Conservation (phyloP, 768 basidiomycete species). For the Leucosporidium creatinivorum region DNA sequence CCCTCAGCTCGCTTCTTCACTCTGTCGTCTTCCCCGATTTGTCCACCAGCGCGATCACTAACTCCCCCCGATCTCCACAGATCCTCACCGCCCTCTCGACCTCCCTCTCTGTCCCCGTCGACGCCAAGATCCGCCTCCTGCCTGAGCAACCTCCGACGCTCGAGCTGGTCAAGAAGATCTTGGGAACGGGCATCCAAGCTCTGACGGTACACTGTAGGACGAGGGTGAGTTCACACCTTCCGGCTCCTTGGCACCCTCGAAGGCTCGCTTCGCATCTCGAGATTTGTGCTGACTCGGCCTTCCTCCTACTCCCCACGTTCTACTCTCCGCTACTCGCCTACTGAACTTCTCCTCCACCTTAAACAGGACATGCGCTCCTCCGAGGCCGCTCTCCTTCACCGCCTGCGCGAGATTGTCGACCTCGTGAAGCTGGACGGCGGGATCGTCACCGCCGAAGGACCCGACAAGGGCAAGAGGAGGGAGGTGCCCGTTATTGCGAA, state of each 20-base stretch:
- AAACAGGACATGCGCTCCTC: slow-evolving; percentile 70
- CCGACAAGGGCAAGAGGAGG: slow-evolving; percentile 49
- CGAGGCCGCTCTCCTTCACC: slow-evolving; percentile 68
- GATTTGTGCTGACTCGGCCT: no score
- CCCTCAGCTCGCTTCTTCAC: no score
- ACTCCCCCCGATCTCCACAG: slow-evolving; percentile 33
- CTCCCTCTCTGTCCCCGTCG: slow-evolving; percentile 78
- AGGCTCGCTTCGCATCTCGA: no score
- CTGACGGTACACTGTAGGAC: slow-evolving; percentile 95
- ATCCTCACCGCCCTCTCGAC: slow-evolving; percentile 71
- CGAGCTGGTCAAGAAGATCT: slow-evolving; percentile 77
- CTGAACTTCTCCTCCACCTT: no score
- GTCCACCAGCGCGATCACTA: no score
- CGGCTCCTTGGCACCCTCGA: no score
- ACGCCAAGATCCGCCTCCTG: slow-evolving; percentile 85
- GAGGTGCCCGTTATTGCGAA: slow-evolving; percentile 88
- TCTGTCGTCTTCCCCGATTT: no score
- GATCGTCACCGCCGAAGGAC: background rate
- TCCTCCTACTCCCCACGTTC: no score
- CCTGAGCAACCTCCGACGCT: slow-evolving; percentile 72
- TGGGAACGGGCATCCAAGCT: slow-evolving; percentile 76
- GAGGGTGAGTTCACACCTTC: background rate
- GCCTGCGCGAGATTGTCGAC: slow-evolving; percentile 76
- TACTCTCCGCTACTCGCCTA: no score
- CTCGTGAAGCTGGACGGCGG: slow-evolving; percentile 56